Evolutionary conservation across 2,329 filamentous ascomycete species (phyloP).

Genomic region (Dactylellina haptotyla): DNA sequence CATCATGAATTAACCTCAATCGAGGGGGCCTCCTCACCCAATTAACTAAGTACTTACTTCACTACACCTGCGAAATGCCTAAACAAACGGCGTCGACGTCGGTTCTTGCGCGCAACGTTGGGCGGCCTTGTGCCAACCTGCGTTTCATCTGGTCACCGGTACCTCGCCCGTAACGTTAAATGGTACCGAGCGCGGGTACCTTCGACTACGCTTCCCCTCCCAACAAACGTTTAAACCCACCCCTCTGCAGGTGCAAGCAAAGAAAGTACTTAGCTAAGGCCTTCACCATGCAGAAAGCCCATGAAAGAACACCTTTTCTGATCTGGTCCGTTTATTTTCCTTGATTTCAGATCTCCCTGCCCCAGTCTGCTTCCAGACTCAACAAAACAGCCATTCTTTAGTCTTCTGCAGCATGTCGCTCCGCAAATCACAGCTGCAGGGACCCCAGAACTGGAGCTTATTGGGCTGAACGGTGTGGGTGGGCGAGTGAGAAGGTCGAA

Average conservation of each 20-base stretch:
- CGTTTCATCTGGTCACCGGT: background rate
- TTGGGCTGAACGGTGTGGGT: conserved; percentile 18
- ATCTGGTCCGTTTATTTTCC: background rate
- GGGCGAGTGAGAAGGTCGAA: background rate
- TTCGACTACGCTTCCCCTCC: background rate
- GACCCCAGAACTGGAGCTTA: conserved; percentile 13
- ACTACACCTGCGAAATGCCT: background rate
- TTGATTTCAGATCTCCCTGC: conserved; percentile 31
- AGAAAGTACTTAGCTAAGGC: background rate
- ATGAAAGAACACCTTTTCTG: background rate
- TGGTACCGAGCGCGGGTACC: too few species aligned
- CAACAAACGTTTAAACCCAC: background rate
- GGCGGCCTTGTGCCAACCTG: conserved; percentile 18
- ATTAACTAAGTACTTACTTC: too few species aligned
- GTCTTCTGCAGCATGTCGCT: conserved; percentile 11
- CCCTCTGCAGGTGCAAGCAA: background rate
- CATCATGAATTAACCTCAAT: background rate
- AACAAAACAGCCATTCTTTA: too few species aligned
- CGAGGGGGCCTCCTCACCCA: too few species aligned
- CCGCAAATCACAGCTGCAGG: conserved; percentile 46
- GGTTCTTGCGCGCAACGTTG: conserved; percentile 15
- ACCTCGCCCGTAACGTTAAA: too few species aligned
- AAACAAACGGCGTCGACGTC: background rate
- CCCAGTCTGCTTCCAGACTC: conserved; percentile 22
- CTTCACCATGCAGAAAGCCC: too few species aligned